Percentiles rank a stretch among this genome's conserved stretches.
Conservation (phyloP, 345 rosid genomes). For the Reutealis trisperma region DNA sequence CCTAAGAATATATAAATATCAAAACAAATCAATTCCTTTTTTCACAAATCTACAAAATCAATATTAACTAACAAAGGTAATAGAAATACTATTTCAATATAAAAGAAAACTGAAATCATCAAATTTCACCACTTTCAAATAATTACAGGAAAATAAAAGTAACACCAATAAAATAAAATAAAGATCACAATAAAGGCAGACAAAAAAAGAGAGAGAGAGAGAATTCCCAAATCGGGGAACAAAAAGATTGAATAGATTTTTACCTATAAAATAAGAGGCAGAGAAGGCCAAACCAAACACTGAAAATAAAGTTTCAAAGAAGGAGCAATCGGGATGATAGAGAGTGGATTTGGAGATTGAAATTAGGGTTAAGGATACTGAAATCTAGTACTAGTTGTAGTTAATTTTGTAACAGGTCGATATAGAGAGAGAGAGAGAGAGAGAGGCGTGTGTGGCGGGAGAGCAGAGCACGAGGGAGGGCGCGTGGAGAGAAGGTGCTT, state of each 20-base stretch:
- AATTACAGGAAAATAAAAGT: too few relatives aligned
- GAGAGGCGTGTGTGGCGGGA: constrained; percentile 6
- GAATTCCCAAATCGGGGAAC: background rate
- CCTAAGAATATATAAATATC: background rate
- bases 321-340: background rate
- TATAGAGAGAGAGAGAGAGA: background rate
- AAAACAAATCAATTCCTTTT: too few relatives aligned
- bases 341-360: background rate
- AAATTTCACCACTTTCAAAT: background rate
- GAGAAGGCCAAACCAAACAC: background rate
- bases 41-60: background rate
- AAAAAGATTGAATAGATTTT: background rate
- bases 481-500: constrained; percentile 11
- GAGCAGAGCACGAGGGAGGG: background rate
- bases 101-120: too few relatives aligned
- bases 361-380: background rate
- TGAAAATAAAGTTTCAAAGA: background rate
- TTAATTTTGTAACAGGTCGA: background rate
- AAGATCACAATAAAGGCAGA: too few relatives aligned
- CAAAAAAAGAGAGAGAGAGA: too few relatives aligned
- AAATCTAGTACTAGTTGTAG: too few relatives aligned
- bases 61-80: too few relatives aligned
- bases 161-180: too few relatives aligned
- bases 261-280: background rate
- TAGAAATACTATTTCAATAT: too few relatives aligned